Conservation (phyloP, 345 rosid genomes). For the Linum lewisii region DNA sequence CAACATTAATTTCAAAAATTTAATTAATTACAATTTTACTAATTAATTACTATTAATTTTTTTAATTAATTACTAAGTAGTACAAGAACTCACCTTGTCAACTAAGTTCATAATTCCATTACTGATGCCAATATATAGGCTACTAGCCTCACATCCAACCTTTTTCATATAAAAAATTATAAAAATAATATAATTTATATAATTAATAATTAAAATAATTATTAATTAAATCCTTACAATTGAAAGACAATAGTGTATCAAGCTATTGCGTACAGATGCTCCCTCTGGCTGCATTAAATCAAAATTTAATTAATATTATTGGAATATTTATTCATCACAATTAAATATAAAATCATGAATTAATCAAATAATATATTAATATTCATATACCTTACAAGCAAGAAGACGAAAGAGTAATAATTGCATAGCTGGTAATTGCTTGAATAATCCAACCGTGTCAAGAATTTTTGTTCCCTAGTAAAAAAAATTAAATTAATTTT, state of each 20-base stretch:
- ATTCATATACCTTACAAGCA: slow-evolving; percentile 25
- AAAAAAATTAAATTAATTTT: too few species aligned
- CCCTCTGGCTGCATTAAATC: slow-evolving; percentile 32
- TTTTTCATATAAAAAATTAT: slow-evolving; percentile 7
- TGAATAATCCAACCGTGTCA: slow-evolving; percentile 19
- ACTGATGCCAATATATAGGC: slow-evolving; percentile 25
- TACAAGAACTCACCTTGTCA: slow-evolving; percentile 23
- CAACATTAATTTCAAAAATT: not conserved
- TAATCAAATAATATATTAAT: not conserved
- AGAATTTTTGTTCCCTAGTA: slow-evolving; percentile 17
- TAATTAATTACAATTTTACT: not conserved
- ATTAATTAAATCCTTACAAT: slow-evolving; percentile 18
- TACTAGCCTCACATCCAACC: slow-evolving; percentile 29
- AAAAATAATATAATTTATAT: not conserved
- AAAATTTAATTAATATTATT: not conserved
- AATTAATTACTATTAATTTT: not conserved
- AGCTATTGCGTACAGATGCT: slow-evolving; percentile 16
- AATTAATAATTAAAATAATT: not conserved
- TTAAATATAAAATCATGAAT: not conserved
- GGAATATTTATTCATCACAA: not conserved
- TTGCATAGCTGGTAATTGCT: slow-evolving; percentile 30
- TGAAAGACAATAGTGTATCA: slow-evolving; percentile 29
- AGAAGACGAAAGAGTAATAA: slow-evolving; percentile 27
- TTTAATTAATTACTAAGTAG: not conserved
- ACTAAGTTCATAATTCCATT: slow-evolving; percentile 27